Conservation (phyloP, 768 basidiomycete species). For the Heimioporus sp. region DNA sequence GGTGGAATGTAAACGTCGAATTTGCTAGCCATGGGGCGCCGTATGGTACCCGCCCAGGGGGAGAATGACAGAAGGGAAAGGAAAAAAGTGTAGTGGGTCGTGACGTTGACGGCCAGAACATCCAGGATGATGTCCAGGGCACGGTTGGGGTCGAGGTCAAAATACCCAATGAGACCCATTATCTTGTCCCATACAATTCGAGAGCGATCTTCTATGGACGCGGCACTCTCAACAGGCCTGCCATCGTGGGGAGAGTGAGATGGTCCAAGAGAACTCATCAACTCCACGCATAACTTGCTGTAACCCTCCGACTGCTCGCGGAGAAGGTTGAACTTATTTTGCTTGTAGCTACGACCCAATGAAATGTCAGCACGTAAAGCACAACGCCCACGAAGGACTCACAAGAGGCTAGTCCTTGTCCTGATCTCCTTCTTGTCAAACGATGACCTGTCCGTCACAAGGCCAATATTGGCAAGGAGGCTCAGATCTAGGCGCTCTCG, state of each 20-base stretch:
- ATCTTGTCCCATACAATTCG: constrained; percentile 78
- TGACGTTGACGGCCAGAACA: constrained; percentile 78
- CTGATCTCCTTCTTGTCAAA: constrained; percentile 81
- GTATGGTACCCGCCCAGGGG: constrained; percentile 73
- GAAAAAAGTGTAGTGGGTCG: constrained; percentile 87
- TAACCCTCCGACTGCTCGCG: constrained; percentile 98
- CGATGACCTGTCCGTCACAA: constrained; percentile 63
- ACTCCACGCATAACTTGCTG: constrained; percentile 85
- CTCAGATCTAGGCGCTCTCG: constrained; percentile 72
- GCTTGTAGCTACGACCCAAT: constrained; percentile 72
- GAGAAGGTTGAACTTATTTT: constrained; percentile 97
- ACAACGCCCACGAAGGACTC: constrained; percentile 30
- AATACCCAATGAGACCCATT: constrained; percentile 89
- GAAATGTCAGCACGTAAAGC: not conserved
- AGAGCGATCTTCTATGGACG: constrained; percentile 61
- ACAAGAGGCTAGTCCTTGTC: constrained; percentile 80
- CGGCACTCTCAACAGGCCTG: constrained; percentile 56
- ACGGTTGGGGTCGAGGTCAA: constrained; percentile 93
- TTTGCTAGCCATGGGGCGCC: constrained; percentile 24
- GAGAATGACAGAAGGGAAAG: constrained; percentile 82
- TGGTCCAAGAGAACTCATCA: constrained; percentile 74
- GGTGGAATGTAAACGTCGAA: constrained; percentile 36
- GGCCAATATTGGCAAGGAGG: constrained; percentile 59
- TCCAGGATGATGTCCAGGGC: constrained; percentile 93
- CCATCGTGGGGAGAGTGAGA: constrained; percentile 70